These are phyloP conservation scores for Flaveria ramosissima DNA, from an alignment of 129 eudicot species.

Conservation along the genomic window DNA sequence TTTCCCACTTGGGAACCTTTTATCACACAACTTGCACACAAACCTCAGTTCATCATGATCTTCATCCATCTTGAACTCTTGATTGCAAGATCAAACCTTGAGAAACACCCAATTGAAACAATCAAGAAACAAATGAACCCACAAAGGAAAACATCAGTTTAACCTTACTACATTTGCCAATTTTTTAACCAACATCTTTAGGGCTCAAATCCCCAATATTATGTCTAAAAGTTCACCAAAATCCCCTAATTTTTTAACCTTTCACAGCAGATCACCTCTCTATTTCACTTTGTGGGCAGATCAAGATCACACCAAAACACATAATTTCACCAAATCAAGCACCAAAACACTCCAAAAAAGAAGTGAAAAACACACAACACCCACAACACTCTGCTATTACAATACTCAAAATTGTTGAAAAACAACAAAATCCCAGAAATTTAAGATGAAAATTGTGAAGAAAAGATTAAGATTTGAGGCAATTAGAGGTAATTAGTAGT, in stretches of 20 bases:
- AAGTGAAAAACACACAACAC: not conserved
- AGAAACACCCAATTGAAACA: conserved; percentile 27
- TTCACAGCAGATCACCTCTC: conserved; percentile 36
- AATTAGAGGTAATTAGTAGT: conserved; percentile 39
- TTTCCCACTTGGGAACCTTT: conserved; percentile 83
- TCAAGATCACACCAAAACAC: conserved; percentile 45
- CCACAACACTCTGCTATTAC: conserved; percentile 11
- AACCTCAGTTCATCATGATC: conserved; percentile 62
- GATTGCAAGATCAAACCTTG: conserved; percentile 12
- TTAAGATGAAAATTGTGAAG: not conserved
- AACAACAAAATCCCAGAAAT: conserved; percentile 13
- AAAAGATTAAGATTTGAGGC: conserved; percentile 40
- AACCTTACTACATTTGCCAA: conserved; percentile 33
- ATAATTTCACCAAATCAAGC: not conserved
- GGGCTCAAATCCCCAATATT: conserved; percentile 40
- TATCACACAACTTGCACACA: conserved; percentile 78
- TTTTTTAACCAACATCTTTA: conserved; percentile 33
- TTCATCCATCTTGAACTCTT: conserved; percentile 39
- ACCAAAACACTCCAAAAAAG: not conserved
- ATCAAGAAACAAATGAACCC: conserved; percentile 6
- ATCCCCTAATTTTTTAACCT: conserved; percentile 45
- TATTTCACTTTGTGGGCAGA: conserved; percentile 39
- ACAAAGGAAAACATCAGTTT: conserved; percentile 17
- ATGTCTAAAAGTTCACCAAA: conserved; percentile 41
- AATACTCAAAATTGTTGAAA: conserved; percentile 29